Evolutionary conservation across 1,284 basidiomycete species (phyloP).

Genomic region (Leccinum angustisporum): DNA sequence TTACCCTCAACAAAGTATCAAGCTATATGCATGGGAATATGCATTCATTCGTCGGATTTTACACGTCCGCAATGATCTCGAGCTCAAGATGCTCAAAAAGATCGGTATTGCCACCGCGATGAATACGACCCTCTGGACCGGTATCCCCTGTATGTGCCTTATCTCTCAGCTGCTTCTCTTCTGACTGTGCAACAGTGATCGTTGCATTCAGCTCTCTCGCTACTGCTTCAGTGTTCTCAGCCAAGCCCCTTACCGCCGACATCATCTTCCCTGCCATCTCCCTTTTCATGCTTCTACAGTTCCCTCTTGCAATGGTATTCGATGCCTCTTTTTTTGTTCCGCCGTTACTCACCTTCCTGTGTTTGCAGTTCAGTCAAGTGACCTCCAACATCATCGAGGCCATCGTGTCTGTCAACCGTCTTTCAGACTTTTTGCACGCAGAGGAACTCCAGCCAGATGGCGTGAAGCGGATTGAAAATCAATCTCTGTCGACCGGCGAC

Average conservation of each 20-base stretch:
- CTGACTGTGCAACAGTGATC: conserved; percentile 48
- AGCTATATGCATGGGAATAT: conserved; percentile 86
- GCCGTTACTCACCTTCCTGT: conserved; percentile 1
- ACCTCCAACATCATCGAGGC: conserved; percentile 83
- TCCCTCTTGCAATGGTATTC: conserved; percentile 83
- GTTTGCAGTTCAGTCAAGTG: conserved; percentile 61
- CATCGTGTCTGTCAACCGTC: conserved; percentile 79
- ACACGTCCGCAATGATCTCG: conserved; percentile 81
- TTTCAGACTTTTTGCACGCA: conserved; percentile 76
- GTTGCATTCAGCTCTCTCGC: conserved; percentile 91
- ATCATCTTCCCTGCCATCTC: conserved; percentile 94
- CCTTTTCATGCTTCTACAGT: conserved; percentile 86
- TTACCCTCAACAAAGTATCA: conserved; percentile 49
- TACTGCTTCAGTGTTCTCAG: conserved; percentile 70
- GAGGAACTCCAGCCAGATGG: conserved; percentile 83
- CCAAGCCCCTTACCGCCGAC: conserved; percentile 81
- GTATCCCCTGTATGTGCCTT: conserved; percentile 51
- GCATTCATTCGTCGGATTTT: conserved; percentile 78
- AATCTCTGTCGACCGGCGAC: conserved; percentile 56
- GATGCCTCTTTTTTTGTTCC: background rate
- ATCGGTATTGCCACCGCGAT: conserved; percentile 75
- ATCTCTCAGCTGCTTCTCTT: conserved; percentile 26
- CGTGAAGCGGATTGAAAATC: conserved; percentile 49
- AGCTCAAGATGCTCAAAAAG: conserved; percentile 78
- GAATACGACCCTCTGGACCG: conserved; percentile 63